These are phyloP conservation scores for Trametes polyzona DNA, from an alignment of 1,284 basidiomycete species.

Conservation along the genomic window DNA sequence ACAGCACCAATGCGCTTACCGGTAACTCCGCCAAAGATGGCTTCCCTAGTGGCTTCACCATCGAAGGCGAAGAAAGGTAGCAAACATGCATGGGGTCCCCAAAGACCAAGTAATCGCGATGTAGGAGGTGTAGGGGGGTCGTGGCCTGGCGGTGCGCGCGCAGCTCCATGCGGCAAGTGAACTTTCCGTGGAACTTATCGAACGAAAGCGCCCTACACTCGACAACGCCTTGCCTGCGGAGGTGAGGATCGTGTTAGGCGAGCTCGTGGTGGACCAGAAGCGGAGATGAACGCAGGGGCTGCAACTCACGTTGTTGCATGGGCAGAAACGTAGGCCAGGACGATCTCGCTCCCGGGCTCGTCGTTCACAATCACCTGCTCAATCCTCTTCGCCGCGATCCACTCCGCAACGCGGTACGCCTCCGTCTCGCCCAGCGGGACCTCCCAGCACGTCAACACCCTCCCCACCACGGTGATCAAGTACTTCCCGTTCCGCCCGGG, in stretches of 20 bases:
- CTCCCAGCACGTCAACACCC: constrained; percentile 40
- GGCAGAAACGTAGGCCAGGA: constrained; percentile 31
- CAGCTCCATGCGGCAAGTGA: constrained; percentile 24
- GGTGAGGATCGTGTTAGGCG: too few relatives aligned
- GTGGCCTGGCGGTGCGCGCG: constrained; percentile 23
- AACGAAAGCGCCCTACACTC: constrained; percentile 29
- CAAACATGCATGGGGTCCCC: constrained; percentile 33
- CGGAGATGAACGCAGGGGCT: background rate
- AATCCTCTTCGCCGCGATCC: constrained; percentile 24
- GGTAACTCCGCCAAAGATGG: constrained; percentile 17
- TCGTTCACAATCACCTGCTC: constrained; percentile 39
- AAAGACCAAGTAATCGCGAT: constrained; percentile 31
- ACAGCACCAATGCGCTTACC: background rate
- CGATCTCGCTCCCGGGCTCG: constrained; percentile 33
- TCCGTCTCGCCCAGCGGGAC: constrained; percentile 39
- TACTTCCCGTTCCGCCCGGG: constrained; percentile 39
- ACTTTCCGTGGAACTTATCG: constrained; percentile 36
- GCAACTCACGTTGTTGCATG: constrained; percentile 28
- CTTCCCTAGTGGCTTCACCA: constrained; percentile 23
- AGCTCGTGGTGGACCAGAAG: background rate
- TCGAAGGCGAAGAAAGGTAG: constrained; percentile 21
- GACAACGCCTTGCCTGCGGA: constrained; percentile 15
- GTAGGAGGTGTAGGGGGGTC: constrained; percentile 31
- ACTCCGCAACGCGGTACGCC: constrained; percentile 39
- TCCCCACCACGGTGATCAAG: constrained; percentile 35